Evolutionary conservation across 2,329 filamentous ascomycete genomes (phyloP), one percentile per base, ranked within the genome.

Genomic region (Cadophora sp.): DNA sequence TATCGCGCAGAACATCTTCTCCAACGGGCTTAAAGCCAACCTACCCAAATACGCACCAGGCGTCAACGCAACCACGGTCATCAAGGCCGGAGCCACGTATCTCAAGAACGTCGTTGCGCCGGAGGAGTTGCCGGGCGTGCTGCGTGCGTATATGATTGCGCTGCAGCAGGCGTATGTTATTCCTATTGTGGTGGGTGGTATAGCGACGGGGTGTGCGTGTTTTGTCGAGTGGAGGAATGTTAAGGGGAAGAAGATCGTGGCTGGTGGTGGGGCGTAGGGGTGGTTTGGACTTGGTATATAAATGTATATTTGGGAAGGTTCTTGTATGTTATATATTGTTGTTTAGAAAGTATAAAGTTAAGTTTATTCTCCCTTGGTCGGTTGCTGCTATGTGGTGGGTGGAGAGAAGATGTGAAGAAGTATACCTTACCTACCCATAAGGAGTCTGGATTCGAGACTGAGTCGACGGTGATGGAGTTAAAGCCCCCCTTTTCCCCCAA

Each of bases 1-100:
- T 1, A 83, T 87, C 24, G 86, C 84, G 0, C 84, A 88, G 74
- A 83, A 83, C 3, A 81, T 87, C 47, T 77, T 78, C 72, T 76
- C 68, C 16, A 76, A 76, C 53, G 74, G 73, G 11, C 64, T 77
- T 7, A 70, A 59, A 4, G 67, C 53, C 22, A 68, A 72, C 76
- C 76, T 55, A 74, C 78, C 60, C 24, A 65, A 41, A 69, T 79
- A 62, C 64, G 79, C 64, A 67, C 79, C 73, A 0, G 66, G 62
- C 11, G 72, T 73, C 4, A 58, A 68, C 30, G 33, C 68, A 0
- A 48, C 71, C 6, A 65, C 69, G 0, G 74, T 84, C 1, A 76
- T 84, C n/a, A 62, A 68, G 4, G 82, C 82, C 1, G 83, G 83
- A 4, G 82, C 81, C 3, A 80, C 81, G 0, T 76, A 74, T 8